A percentile compares a stretch with the other conserved stretches of the same genome.
Evolutionary conservation across 2,329 filamentous ascomycete genomes (phyloP).

Genomic region (Xylaria arbuscula): DNA sequence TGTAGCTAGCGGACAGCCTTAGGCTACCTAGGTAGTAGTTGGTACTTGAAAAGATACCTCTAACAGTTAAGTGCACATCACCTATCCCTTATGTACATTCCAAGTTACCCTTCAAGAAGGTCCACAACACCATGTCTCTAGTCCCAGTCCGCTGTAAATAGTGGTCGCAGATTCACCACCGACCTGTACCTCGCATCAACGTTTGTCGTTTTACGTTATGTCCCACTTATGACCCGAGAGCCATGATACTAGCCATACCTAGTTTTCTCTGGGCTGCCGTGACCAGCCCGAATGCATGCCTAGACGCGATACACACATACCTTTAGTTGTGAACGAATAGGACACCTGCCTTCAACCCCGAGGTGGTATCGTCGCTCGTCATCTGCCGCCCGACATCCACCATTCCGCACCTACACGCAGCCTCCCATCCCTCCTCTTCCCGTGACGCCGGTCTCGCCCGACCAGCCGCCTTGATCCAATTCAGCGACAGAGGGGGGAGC

Average conservation of each 20-base stretch:
- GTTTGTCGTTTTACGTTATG: background rate
- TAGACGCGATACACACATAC: background rate
- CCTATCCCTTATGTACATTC: too few relatives aligned
- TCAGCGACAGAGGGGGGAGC: constrained; percentile 47
- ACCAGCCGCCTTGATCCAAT: constrained; percentile 40
- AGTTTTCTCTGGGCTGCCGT: constrained; percentile 8
- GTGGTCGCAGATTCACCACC: background rate
- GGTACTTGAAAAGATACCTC: too few relatives aligned
- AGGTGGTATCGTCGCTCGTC: background rate
- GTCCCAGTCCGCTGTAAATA: background rate
- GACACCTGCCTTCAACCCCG: constrained; percentile 1
- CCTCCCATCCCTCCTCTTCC: constrained; percentile 48
- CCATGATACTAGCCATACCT: constrained; percentile 18
- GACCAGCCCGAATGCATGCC: constrained; percentile 8
- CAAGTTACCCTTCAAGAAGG: too few relatives aligned
- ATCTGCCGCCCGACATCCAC: constrained; percentile 34
- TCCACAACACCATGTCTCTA: too few relatives aligned
- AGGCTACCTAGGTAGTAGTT: too few relatives aligned
- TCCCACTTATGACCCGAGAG: constrained; percentile 11
- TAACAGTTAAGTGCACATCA: too few relatives aligned
- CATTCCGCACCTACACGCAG: constrained; percentile 43
- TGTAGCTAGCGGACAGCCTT: too few relatives aligned
- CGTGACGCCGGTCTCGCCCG: constrained; percentile 42
- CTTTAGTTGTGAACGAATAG: background rate
- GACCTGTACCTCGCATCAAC: background rate